Conservation (phyloP, 2,329 filamentous ascomycete genomes). For the Proliferodiscus dingleyae region DNA sequence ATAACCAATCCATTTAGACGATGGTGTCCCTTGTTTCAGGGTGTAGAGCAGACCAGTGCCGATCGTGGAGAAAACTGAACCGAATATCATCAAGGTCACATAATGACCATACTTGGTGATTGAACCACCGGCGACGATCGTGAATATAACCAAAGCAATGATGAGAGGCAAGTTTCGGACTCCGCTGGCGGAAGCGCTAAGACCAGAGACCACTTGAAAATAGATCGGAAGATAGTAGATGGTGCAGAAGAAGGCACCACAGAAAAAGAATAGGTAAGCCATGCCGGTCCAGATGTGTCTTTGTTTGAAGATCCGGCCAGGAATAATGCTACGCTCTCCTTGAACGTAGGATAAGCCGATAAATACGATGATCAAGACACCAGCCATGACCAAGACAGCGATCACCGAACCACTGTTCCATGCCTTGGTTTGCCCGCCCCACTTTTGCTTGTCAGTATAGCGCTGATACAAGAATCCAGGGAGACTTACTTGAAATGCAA, state of each 20-base stretch:
- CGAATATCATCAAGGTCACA: conserved; percentile 21
- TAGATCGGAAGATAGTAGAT: conserved; percentile 44
- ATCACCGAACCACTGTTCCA: conserved; percentile 38
- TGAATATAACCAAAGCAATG: conserved; percentile 33
- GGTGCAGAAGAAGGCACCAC: background rate
- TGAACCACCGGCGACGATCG: conserved; percentile 36
- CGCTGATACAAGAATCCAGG: too few species aligned
- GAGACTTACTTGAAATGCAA: conserved; percentile 42
- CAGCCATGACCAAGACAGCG: conserved; percentile 35
- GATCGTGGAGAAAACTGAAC: conserved; percentile 26
- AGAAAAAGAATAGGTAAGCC: conserved; percentile 4
- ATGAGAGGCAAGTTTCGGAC: conserved; percentile 16
- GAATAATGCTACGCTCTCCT: conserved; percentile 24
- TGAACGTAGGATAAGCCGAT: conserved; percentile 16
- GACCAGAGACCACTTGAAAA: conserved; percentile 41
- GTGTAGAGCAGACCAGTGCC: conserved; percentile 32
- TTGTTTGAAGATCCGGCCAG: conserved; percentile 13
- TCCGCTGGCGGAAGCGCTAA: conserved; percentile 31
- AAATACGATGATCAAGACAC: conserved; percentile 21
- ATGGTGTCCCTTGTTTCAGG: conserved; percentile 15
- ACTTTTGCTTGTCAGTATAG: too few species aligned
- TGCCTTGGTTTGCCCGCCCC: conserved; percentile 37
- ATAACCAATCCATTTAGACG: conserved; percentile 17
- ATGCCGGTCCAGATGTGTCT: conserved; percentile 14
- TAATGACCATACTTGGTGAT: conserved; percentile 30